Conservation (phyloP, 2,329 filamentous ascomycete genomes). For the Cryphonectria radicalis region DNA sequence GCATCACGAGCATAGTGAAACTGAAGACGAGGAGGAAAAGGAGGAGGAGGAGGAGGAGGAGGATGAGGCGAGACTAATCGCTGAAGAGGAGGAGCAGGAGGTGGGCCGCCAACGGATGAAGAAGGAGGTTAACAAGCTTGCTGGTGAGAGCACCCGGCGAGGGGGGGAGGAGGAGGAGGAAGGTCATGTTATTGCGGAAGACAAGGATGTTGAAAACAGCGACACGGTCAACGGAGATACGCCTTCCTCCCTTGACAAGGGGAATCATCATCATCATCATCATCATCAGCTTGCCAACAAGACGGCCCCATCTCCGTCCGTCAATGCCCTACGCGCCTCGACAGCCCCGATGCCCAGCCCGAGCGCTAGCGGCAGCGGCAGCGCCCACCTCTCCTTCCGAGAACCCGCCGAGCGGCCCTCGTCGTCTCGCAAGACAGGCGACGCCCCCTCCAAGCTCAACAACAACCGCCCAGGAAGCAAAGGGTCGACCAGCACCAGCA, state of each 20-base stretch:
- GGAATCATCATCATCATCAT: not conserved
- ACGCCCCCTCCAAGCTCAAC: not conserved
- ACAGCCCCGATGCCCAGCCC: conserved; percentile 20
- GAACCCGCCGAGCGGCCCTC: conserved; percentile 18
- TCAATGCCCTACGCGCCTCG: conserved; percentile 4
- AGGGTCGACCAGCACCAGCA: not conserved
- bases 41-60: conserved; percentile 26
- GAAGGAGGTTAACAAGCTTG: conserved; percentile 31
- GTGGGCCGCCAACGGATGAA: conserved; percentile 38
- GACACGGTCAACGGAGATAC: not conserved
- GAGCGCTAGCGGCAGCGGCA: not conserved
- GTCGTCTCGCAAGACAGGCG: conserved; percentile 13
- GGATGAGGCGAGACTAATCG: conserved; percentile 34
- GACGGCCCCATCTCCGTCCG: not conserved
- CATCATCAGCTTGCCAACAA: not conserved
- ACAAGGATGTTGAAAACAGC: not conserved
- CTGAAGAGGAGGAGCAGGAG: conserved; percentile 29
- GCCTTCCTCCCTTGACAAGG: not conserved
- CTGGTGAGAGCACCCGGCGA: conserved; percentile 6
- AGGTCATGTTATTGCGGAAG: not conserved
- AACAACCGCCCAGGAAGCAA: conserved; percentile 8
- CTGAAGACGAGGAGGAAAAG: conserved; percentile 30
- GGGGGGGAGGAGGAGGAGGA: not conserved
- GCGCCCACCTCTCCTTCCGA: conserved; percentile 18
- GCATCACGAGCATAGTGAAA: conserved; percentile 28